Evolutionary conservation across 805 yeast genomes (phyloP).

Genomic region (Saturnispora mendoncae): DNA sequence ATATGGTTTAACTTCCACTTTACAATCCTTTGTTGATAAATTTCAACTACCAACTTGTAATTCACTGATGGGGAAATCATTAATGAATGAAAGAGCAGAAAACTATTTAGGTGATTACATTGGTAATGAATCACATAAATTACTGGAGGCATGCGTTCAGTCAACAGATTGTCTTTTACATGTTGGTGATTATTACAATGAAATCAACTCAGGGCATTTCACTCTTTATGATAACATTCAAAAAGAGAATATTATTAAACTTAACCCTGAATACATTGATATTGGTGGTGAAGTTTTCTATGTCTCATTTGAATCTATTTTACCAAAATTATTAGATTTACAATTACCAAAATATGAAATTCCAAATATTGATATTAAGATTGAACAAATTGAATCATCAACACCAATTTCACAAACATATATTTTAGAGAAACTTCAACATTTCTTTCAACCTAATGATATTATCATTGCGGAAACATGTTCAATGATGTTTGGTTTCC

Average conservation of each 20-base stretch:
- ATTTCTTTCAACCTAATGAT: constrained; percentile 44
- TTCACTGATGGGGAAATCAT: constrained; percentile 63
- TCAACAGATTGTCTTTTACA: constrained; percentile 59
- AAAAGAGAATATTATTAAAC: constrained; percentile 34
- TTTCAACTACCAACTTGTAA: constrained; percentile 50
- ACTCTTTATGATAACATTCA: constrained; percentile 35
- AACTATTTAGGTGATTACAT: constrained; percentile 65
- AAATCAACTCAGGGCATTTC: constrained; percentile 62
- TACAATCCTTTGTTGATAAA: constrained; percentile 41
- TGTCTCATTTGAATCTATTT: constrained; percentile 40
- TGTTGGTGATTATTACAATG: constrained; percentile 61
- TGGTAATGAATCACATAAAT: constrained; percentile 47
- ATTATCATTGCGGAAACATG: constrained; percentile 77
- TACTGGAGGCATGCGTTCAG: constrained; percentile 40
- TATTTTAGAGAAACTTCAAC: constrained; percentile 33
- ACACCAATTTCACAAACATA: constrained; percentile 41
- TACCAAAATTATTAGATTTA: constrained; percentile 33
- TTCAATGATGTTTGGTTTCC: constrained; percentile 67
- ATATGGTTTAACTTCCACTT: constrained; percentile 36
- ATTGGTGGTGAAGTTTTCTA: constrained; percentile 35
- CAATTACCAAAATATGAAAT: constrained; percentile 11
- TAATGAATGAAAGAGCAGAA: constrained; percentile 59
- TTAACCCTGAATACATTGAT: constrained; percentile 47
- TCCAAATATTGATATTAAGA: constrained; percentile 11
- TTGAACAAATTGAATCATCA: constrained; percentile 19